These are phyloP conservation scores for Phytopythium oedochilum DNA, from an alignment of 352 stramenopile species.

Conservation along the genomic window DNA sequence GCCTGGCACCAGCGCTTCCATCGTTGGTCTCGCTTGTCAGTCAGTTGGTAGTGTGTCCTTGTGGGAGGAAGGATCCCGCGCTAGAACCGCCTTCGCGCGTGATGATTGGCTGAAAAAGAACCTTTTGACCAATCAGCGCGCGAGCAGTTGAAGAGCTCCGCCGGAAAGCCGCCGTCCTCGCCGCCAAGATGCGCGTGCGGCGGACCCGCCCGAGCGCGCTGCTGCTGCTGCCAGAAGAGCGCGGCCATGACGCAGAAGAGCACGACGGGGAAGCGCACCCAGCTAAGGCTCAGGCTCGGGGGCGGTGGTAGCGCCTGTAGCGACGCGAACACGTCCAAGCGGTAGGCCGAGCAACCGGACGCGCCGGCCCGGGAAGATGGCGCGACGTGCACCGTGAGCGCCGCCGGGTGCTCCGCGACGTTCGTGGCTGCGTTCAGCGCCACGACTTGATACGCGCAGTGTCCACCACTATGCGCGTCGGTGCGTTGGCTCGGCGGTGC, in stretches of 20 bases:
- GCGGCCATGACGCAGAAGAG: conserved; percentile 25
- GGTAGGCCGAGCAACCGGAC: not conserved
- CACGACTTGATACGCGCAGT: conserved; percentile 1
- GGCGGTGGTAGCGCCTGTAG: conserved; percentile 13
- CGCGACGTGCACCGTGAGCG: conserved; percentile 10
- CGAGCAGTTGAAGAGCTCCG: not conserved
- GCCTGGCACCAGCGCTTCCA: conserved; percentile 1
- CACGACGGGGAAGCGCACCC: conserved; percentile 26
- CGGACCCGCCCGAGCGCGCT: not conserved
- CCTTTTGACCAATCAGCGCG: not conserved
- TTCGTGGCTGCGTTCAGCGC: conserved; percentile 9
- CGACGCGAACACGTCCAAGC: conserved; percentile 15
- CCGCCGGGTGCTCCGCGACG: conserved; percentile 12
- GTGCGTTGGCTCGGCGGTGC: not conserved
- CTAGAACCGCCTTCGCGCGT: not conserved
- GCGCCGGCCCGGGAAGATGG: not conserved
- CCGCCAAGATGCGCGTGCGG: not conserved
- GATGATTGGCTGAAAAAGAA: not conserved
- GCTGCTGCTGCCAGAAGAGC: conserved; percentile 31
- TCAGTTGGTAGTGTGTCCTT: not conserved
- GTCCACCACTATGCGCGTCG: not conserved
- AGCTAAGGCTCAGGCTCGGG: conserved; percentile 19
- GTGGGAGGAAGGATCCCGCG: not conserved
- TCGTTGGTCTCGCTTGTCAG: not conserved
- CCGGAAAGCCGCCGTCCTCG: too few relatives aligned